Conservation (phyloP, 225 moss, liverwort and hornwort genomes). For the Straminergon stramineum region DNA sequence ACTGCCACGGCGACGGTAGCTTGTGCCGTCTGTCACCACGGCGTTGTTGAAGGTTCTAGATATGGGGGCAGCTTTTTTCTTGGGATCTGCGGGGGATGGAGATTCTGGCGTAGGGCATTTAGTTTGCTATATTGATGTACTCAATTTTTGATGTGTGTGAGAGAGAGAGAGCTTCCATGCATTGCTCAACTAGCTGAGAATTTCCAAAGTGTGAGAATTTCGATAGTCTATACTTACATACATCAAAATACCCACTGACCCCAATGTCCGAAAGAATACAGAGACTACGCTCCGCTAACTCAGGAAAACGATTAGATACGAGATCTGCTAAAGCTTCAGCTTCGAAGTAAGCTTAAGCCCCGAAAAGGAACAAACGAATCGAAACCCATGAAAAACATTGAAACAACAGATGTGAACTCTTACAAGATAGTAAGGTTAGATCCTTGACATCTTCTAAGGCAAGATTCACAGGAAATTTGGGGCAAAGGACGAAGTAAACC, state of each 20-base stretch:
- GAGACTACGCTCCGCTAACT: background rate
- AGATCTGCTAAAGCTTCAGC: background rate
- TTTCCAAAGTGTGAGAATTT: background rate
- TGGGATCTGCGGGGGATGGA: accelerated
- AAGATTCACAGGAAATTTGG: background rate
- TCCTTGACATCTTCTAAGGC: background rate
- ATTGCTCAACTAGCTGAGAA: background rate
- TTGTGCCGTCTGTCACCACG: background rate
- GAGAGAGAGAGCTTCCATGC: background rate
- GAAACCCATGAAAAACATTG: background rate
- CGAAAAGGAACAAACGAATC: background rate
- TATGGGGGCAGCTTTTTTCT: background rate
- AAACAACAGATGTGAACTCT: background rate
- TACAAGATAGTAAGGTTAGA: background rate
- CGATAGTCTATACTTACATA: background rate
- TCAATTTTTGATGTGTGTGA: background rate
- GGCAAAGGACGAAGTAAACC: background rate
- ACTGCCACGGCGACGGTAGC: background rate
- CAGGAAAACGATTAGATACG: background rate
- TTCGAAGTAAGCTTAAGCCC: background rate
- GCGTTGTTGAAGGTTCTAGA: background rate
- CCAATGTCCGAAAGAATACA: background rate
- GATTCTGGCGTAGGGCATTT: background rate
- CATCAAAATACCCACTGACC: background rate
- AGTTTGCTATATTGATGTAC: background rate